phyloP scores from a whole-genome alignment of 1,139 yeast genomes.

The Suhomyces chickasaworum region DNA sequence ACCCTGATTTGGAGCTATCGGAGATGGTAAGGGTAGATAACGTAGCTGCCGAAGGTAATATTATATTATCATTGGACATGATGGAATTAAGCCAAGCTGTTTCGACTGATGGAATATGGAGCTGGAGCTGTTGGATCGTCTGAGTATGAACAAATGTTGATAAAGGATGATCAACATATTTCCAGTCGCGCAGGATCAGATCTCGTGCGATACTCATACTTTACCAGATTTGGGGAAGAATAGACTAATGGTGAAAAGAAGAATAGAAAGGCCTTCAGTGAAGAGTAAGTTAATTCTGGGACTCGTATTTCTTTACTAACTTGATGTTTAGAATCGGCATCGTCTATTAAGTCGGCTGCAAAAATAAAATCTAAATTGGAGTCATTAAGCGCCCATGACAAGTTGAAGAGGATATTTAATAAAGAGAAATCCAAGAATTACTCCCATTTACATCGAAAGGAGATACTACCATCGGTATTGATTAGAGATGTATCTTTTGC shows the following conservation, averaged over 20 bases:
- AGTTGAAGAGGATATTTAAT: constrained; percentile 1
- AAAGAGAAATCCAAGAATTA: not conserved
- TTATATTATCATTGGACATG: constrained; percentile 40
- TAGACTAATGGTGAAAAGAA: not conserved
- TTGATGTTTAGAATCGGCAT: not conserved
- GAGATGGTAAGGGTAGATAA: constrained; percentile 38
- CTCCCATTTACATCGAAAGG: no score
- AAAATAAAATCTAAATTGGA: not conserved
- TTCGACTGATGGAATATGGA: not conserved
- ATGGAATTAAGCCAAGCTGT: not conserved
- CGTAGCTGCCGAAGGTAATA: constrained; percentile 42
- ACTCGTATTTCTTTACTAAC: not conserved
- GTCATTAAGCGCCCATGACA: not conserved
- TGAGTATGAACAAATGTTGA: not conserved
- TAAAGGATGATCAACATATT: not conserved
- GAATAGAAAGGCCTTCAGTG: no score
- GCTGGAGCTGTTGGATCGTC: no score
- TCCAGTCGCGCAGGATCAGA: not conserved
- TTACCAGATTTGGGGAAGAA: not conserved
- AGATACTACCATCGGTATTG: no score
- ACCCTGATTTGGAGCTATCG: constrained; percentile 38
- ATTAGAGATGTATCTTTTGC: constrained; percentile 17
- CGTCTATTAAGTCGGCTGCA: not conserved
- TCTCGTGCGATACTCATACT: not conserved
- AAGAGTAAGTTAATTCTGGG: not conserved